A percentile compares a stretch with the other conserved stretches of the same genome.
phyloP scores from a whole-genome alignment of 805 yeast genomes.

The Monosporozyma solicola region DNA sequence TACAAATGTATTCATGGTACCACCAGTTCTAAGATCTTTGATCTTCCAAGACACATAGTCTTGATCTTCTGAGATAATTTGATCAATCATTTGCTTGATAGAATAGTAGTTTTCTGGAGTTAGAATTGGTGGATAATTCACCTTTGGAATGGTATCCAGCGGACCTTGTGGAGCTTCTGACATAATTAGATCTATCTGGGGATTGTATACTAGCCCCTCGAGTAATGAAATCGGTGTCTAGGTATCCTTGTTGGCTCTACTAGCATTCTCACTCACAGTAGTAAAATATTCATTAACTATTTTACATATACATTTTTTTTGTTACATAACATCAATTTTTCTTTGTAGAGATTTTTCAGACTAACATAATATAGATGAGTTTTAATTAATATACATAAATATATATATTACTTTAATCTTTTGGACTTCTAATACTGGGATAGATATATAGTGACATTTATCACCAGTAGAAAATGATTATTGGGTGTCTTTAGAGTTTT shows the following conservation, averaged over 20 bases:
- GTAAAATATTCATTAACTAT: neutral
- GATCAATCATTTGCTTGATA: conserved; percentile 27
- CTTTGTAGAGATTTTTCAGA: neutral
- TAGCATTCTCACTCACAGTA: neutral
- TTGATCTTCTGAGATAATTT: conserved; percentile 28
- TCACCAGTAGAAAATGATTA: conserved; percentile 7
- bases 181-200: conserved; percentile 5
- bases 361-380: neutral
- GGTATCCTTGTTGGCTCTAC: neutral
- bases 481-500: conserved; percentile 3
- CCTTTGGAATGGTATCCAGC: conserved; percentile 22
- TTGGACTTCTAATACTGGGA: neutral
- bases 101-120: conserved; percentile 24
- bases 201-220: neutral
- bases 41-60: conserved; percentile 29
- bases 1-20: conserved; percentile 21
- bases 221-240: neutral
- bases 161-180: conserved; percentile 26
- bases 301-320: neutral
- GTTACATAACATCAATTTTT: neutral
- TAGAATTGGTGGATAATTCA: conserved; percentile 22
- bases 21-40: conserved; percentile 26
- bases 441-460: neutral
- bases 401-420: neutral
- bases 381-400: neutral